Evolutionary conservation across 2,329 filamentous ascomycete species (phyloP), one percentile per base, ranked within the genome.

Genomic region (Penicillium sp.): DNA sequence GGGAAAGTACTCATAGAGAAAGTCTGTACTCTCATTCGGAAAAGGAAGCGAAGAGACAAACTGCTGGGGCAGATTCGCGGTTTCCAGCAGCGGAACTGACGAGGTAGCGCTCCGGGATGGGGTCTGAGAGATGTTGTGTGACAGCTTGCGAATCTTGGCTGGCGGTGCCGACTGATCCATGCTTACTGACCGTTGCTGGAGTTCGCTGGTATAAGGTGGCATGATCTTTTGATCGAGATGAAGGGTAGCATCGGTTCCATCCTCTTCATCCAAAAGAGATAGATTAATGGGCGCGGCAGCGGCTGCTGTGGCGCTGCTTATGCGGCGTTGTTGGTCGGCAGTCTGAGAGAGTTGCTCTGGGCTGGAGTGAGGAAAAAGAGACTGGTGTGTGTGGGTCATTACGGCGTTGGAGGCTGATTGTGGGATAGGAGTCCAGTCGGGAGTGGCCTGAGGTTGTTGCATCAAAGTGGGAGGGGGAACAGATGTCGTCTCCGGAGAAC

Each of bases 1-100:
- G 0, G 90, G 90, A 50, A 97, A 96, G 61, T 97, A 96, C 68
- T 97, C 90, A 61, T 96, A 96, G 13, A 96, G 71, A 50, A 90
- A 72, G 65, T 96, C 90, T 1, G 83, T 83, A 53, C 84, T 84
- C 54, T 94, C 88, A 25, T 60, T 64, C n/a, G 63, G 57, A 35
- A 64, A 65, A 4, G 65, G 58, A 14, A 70, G 56, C 14, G 50
- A 82, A 69, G 21, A 86, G 76, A 59, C 84, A 83, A 60, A 79
- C 76, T 59, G 53, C 35, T 64, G 62, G 18, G 61, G 62, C 29
- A 66, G 36, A 35, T 59, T 60, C 11, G 61, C 53, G 25, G 51
- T 55, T 31, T 56, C 56, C n/a, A 66, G 27, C 9, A 64, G 33
- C 5, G 63, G 60, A n/a, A 65, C 42, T 13, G 54, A 60, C 11